Evolutionary conservation across 371 early-diverging fungal species (phyloP).

Genomic region (Mucor velutinosus): DNA sequence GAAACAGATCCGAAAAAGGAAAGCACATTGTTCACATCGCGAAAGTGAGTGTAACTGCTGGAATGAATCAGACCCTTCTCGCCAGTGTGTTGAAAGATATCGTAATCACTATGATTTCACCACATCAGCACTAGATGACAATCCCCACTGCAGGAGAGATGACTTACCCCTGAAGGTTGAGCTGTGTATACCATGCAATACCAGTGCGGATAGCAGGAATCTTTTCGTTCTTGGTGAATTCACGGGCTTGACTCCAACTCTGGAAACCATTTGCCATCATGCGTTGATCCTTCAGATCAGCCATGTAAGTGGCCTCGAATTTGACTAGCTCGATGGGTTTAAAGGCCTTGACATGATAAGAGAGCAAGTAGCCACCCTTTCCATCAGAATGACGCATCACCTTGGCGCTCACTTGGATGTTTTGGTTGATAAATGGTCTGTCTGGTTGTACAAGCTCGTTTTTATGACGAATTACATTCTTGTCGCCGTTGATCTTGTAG

Average conservation of each 20-base stretch:
- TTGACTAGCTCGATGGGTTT: conserved; percentile 30
- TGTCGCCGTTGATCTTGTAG: conserved; percentile 19
- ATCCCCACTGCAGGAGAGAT: conserved; percentile 3
- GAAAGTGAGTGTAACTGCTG: conserved; percentile 56
- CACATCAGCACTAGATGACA: conserved; percentile 7
- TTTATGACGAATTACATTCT: conserved; percentile 16
- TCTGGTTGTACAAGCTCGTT: conserved; percentile 20
- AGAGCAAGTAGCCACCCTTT: conserved; percentile 22
- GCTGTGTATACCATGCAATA: conserved; percentile 45
- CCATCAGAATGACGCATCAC: conserved; percentile 16
- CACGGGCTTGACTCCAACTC: conserved; percentile 58
- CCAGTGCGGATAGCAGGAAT: conserved; percentile 41
- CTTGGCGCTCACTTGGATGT: conserved; percentile 18
- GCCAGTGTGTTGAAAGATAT: conserved; percentile 55
- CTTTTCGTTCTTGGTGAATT: conserved; percentile 30
- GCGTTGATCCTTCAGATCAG: conserved; percentile 34
- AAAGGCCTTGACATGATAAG: conserved; percentile 25
- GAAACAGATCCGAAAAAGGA: conserved; percentile 58
- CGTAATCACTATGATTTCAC: conserved; percentile 46
- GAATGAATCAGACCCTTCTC: conserved; percentile 59
- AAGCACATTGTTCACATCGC: conserved; percentile 42
- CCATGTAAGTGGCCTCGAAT: conserved; percentile 35
- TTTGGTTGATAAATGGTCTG: conserved; percentile 21
- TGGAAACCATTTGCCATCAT: conserved; percentile 64
- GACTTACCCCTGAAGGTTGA: conserved; percentile 53